phyloP scores from a whole-genome alignment of 345 rosid genomes.

The Aquilaria yunnanensis region DNA sequence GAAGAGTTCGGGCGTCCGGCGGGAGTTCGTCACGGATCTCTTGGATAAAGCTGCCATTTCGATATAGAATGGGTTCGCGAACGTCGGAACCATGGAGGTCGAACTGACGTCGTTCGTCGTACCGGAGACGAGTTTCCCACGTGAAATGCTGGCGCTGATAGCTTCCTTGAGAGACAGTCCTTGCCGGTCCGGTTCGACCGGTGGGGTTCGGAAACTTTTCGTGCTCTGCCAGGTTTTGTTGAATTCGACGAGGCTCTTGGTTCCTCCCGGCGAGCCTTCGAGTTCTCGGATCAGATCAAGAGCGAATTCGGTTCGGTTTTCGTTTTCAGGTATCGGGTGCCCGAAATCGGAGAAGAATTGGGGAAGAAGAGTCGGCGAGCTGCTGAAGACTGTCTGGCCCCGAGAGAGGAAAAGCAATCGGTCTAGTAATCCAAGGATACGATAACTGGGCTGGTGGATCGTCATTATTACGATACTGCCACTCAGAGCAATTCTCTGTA shows the following conservation, averaged over 20 bases:
- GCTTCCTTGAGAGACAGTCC: constrained; percentile 83
- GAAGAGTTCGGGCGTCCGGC: constrained; percentile 75
- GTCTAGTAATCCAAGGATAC: constrained; percentile 73
- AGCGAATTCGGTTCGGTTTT: constrained; percentile 84
- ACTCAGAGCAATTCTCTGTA: constrained; percentile 85
- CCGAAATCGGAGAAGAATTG: constrained; percentile 76
- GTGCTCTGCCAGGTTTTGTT: constrained; percentile 68
- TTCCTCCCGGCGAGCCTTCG: constrained; percentile 81
- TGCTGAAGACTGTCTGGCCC: constrained; percentile 92
- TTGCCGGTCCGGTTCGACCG: constrained; percentile 22
- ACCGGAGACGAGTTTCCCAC: constrained; percentile 84
- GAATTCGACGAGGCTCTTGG: constrained; percentile 72
- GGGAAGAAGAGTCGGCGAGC: constrained; percentile 60
- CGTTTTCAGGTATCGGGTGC: constrained; percentile 76
- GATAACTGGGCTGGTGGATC: constrained; percentile 88
- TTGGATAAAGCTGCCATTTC: constrained; percentile 73
- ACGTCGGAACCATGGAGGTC: constrained; percentile 63
- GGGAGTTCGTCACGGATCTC: constrained; percentile 56
- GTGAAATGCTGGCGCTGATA: constrained; percentile 76
- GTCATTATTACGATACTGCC: constrained; percentile 96
- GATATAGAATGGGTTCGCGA: constrained; percentile 78
- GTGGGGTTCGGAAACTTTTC: constrained; percentile 30
- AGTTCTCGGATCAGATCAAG: constrained; percentile 82
- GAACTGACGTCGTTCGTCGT: constrained; percentile 22
- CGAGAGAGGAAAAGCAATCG: constrained; percentile 75